phyloP scores from a whole-genome alignment of 202 grass and related monocot genomes.

The Brachypodium distachyon region DNA sequence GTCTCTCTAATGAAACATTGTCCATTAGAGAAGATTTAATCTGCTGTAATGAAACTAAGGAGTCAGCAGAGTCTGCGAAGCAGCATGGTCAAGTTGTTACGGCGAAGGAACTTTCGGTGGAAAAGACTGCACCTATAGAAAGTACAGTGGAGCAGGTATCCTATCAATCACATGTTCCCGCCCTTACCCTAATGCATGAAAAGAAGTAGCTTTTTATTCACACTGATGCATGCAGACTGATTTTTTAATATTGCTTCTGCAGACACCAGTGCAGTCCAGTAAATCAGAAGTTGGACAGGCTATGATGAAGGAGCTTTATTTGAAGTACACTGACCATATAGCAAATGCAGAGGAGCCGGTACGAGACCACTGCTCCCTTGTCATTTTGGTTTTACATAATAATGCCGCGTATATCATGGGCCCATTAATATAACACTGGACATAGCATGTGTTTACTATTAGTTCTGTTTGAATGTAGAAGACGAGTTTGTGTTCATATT shows the following conservation, averaged over 20 bases:
- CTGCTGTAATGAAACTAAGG: neutral
- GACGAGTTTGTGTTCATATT: neutral
- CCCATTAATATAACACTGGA: neutral
- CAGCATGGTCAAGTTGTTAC: neutral
- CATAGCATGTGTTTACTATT: neutral
- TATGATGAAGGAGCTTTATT: neutral
- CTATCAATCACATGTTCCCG: neutral
- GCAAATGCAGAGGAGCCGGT: slow-evolving; percentile 21
- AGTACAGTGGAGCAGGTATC: slow-evolving; percentile 21
- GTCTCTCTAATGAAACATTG: neutral
- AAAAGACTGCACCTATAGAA: neutral
- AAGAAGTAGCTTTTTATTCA: neutral
- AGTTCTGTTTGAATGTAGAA: neutral
- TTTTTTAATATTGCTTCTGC: slow-evolving; percentile 3
- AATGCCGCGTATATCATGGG: neutral
- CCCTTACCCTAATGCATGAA: neutral
- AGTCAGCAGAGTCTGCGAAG: slow-evolving; percentile 3
- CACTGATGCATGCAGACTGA: neutral
- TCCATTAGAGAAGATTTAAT: neutral
- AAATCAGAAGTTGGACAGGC: neutral
- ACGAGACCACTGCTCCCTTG: neutral
- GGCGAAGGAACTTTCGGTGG: neutral
- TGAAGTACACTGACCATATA: slow-evolving; percentile 3
- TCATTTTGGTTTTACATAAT: neutral
- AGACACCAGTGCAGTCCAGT: neutral